phyloP scores from a whole-genome alignment of 2,329 filamentous ascomycete genomes.

The Pestalotiopsis sp. region DNA sequence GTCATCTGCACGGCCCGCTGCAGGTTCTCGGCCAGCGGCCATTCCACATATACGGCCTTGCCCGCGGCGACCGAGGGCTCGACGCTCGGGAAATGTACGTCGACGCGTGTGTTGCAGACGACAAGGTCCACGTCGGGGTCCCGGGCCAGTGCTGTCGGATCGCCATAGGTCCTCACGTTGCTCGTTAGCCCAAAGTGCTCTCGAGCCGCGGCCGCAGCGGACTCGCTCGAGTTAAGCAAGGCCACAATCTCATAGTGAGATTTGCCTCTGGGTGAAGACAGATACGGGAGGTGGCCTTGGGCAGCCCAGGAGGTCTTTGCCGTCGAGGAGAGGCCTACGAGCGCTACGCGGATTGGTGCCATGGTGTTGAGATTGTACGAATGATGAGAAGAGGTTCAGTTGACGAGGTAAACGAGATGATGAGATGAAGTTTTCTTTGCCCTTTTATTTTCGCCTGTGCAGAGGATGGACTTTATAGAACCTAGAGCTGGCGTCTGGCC shows the following conservation, averaged over 20 bases:
- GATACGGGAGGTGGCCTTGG: slow-evolving; percentile 61
- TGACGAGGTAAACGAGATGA: no score
- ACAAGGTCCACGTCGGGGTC: slow-evolving; percentile 57
- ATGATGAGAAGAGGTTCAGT: no score
- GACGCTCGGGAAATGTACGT: slow-evolving; percentile 49
- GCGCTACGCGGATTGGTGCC: slow-evolving; percentile 55
- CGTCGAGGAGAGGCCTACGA: slow-evolving; percentile 60
- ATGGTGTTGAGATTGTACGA: no score
- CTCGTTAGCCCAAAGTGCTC: slow-evolving; percentile 41
- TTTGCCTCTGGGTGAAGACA: slow-evolving; percentile 47
- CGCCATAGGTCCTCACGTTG: slow-evolving; percentile 50
- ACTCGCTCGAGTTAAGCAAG: slow-evolving; percentile 51
- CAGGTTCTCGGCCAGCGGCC: slow-evolving; percentile 54
- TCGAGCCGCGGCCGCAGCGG: slow-evolving; percentile 47
- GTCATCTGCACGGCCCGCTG: slow-evolving; percentile 45
- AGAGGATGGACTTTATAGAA: no score
- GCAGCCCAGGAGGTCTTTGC: slow-evolving; percentile 57
- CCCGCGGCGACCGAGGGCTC: slow-evolving; percentile 52
- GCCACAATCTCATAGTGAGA: slow-evolving; percentile 51
- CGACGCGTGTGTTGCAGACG: slow-evolving; percentile 55
- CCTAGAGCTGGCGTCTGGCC: no score
- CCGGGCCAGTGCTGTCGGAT: slow-evolving; percentile 48
- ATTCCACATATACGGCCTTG: slow-evolving; percentile 59
- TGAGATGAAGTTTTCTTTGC: no score
- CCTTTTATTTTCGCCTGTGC: no score